Evolutionary conservation across 208 protist genomes (phyloP).

Genomic region (Angomonas deanei): DNA sequence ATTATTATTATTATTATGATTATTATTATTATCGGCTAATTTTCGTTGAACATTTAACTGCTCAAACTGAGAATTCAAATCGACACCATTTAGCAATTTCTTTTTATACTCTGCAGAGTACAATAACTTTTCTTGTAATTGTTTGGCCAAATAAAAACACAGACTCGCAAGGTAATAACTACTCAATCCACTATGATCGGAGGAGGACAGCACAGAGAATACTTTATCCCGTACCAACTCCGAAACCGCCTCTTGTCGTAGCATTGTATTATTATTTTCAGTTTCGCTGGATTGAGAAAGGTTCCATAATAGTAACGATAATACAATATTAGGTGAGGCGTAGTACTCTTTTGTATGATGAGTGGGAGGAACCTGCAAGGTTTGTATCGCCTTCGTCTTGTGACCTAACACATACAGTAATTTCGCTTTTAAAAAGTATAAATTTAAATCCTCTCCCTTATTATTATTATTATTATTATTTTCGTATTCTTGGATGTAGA

Average conservation of each 20-base stretch:
- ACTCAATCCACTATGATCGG: conserved; percentile 46
- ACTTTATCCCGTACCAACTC: conserved; percentile 67
- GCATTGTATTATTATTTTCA: too few relatives aligned
- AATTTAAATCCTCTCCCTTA: neutral
- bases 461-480: neutral
- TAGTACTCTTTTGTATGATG: too few relatives aligned
- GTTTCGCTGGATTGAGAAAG: too few relatives aligned
- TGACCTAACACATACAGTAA: too few relatives aligned
- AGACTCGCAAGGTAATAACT: conserved; percentile 54
- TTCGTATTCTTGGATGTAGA: neutral
- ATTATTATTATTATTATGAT: neutral
- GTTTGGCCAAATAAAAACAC: conserved; percentile 51
- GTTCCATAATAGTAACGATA: too few relatives aligned
- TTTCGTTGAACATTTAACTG: neutral
- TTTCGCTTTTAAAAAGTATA: too few relatives aligned
- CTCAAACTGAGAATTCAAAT: neutral
- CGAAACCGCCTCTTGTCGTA: conserved; percentile 48
- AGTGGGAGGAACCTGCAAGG: too few relatives aligned
- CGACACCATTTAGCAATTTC: neutral
- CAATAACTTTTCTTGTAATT: conserved; percentile 20
- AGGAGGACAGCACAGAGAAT: conserved; percentile 29
- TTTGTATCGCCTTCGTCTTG: too few relatives aligned
- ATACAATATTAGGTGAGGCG: too few relatives aligned
- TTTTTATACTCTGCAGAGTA: neutral
- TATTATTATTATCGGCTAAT: neutral